phyloP scores from a whole-genome alignment of 768 basidiomycete species.

The Stropharia rugosoannulata region DNA sequence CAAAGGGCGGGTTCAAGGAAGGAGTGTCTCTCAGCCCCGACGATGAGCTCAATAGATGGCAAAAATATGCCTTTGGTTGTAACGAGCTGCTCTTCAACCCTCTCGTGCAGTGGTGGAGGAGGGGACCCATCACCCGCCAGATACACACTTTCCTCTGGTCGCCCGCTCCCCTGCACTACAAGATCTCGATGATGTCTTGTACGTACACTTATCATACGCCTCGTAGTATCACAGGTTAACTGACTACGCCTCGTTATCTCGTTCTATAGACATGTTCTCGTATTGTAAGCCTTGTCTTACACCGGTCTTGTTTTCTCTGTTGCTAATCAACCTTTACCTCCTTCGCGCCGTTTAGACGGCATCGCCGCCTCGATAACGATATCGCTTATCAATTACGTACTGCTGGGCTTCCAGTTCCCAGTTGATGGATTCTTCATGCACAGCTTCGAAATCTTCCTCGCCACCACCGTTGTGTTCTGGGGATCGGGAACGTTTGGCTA shows the following conservation, averaged over 20 bases:
- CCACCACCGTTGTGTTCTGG: conserved; percentile 75
- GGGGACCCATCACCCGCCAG: conserved; percentile 76
- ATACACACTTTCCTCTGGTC: conserved; percentile 80
- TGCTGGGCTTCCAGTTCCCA: conserved; percentile 72
- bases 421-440: conserved; percentile 79
- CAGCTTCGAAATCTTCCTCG: conserved; percentile 80
- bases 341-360: conserved; percentile 35
- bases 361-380: conserved; percentile 70
- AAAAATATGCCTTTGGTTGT: conserved; percentile 70
- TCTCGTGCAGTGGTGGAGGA: conserved; percentile 67
- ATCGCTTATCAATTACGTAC: conserved; percentile 67
- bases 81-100: conserved; percentile 84
- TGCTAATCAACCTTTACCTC: conserved; percentile 1
- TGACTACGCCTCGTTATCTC: neutral
- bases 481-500: conserved; percentile 73
- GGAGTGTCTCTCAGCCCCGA: conserved; percentile 87
- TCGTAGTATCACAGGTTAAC: neutral
- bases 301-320: neutral
- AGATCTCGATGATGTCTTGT: conserved; percentile 76
- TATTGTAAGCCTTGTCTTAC: conserved; percentile 35
- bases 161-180: conserved; percentile 75
- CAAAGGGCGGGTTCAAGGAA: conserved; percentile 84
- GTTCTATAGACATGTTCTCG: conserved; percentile 48
- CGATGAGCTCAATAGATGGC: conserved; percentile 90
- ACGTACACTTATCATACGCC: conserved; percentile 19